Percentiles rank a stretch among this genome's conserved stretches.
These are phyloP conservation scores for Arabis hirsuta DNA, from an alignment of 345 rosid genomes.

Conservation along the genomic window DNA sequence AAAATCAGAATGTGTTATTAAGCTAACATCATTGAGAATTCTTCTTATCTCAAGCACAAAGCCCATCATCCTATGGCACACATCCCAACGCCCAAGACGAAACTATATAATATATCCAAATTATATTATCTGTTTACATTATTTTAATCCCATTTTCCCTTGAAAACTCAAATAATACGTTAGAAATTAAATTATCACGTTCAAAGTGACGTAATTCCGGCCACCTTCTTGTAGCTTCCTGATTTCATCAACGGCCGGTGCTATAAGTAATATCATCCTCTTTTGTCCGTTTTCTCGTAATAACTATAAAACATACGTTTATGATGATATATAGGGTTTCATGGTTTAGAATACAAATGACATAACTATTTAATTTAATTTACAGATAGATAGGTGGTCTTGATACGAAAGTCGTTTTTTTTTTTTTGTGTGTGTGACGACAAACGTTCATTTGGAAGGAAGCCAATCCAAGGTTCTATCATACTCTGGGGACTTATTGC, in stretches of 20 bases:
- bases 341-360: neutral
- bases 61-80: slow-evolving; percentile 46
- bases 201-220: slow-evolving; percentile 22
- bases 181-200: slow-evolving; percentile 12
- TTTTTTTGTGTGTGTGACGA: no score
- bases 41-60: slow-evolving; percentile 6
- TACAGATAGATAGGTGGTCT: neutral
- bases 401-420: neutral
- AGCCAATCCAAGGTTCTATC: no score
- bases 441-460: no score
- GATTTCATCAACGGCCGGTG: slow-evolving; percentile 30
- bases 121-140: slow-evolving; percentile 17
- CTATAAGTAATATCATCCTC: slow-evolving; percentile 6
- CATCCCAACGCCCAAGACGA: slow-evolving; percentile 32
- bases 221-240: slow-evolving; percentile 34
- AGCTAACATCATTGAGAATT: slow-evolving; percentile 15
- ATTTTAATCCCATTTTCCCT: neutral
- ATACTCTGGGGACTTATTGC: no score
- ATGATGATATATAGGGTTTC: neutral
- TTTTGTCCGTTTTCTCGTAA: slow-evolving; percentile 26
- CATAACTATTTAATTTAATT: neutral
- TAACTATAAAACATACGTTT: neutral
- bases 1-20: slow-evolving; percentile 28
- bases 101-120: slow-evolving; percentile 4
- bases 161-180: neutral